Evolutionary conservation across 1,284 basidiomycete species (phyloP).

Genomic region (Schizopora paradoxa): DNA sequence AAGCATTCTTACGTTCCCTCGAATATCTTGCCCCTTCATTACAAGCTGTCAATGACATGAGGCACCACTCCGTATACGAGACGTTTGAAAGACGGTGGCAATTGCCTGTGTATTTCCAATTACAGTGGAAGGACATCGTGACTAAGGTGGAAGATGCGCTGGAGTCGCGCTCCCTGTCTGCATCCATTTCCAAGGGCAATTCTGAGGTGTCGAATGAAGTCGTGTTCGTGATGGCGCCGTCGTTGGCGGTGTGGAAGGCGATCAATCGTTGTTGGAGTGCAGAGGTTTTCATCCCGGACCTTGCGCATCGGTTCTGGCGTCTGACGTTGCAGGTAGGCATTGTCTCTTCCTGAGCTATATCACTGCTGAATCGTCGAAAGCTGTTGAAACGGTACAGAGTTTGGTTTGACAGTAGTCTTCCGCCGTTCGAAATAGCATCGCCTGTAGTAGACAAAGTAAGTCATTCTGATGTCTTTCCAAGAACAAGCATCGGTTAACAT

Average conservation of each 20-base stretch:
- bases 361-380: conserved; percentile 33
- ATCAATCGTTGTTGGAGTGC: conserved; percentile 79
- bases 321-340: conserved; percentile 74
- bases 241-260: conserved; percentile 65
- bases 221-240: conserved; percentile 57
- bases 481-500: background rate
- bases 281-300: conserved; percentile 77
- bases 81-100: conserved; percentile 89
- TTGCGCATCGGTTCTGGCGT: conserved; percentile 82
- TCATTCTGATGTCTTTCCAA: background rate
- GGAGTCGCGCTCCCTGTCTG: conserved; percentile 38
- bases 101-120: conserved; percentile 93
- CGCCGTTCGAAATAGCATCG: conserved; percentile 34
- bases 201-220: conserved; percentile 4
- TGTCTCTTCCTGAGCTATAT: conserved; percentile 11
- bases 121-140: conserved; percentile 96
- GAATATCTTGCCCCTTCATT: conserved; percentile 79
- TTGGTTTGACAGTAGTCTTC: conserved; percentile 58
- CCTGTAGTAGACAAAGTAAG: conserved; percentile 33
- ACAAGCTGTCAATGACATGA: conserved; percentile 64
- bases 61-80: conserved; percentile 62
- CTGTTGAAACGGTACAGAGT: conserved; percentile 72
- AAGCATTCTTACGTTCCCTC: conserved; percentile 80
- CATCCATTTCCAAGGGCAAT: conserved; percentile 18
- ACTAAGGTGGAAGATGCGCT: conserved; percentile 67